These are phyloP conservation scores for Rhodotorula graminis DNA, from an alignment of 768 basidiomycete genomes.

Conservation along the genomic window DNA sequence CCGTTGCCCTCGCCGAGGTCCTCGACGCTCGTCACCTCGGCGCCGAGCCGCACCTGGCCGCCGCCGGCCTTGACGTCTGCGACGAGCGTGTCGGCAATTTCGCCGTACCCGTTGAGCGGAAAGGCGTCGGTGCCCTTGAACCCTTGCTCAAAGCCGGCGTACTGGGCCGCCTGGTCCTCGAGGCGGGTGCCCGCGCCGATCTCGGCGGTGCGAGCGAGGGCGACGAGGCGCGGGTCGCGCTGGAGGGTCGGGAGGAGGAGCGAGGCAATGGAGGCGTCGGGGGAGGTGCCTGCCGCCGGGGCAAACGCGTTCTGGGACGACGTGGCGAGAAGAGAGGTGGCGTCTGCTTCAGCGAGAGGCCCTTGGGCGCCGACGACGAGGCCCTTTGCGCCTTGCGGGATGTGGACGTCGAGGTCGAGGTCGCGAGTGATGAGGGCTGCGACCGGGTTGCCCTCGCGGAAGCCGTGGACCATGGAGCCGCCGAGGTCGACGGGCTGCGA, in stretches of 20 bases:
- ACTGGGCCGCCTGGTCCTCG: conserved; percentile 23
- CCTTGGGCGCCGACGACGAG: conserved; percentile 25
- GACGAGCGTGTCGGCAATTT: conserved; percentile 14
- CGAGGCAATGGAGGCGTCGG: conserved; percentile 19
- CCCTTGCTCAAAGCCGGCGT: conserved; percentile 19
- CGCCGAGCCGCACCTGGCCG: conserved; percentile 6
- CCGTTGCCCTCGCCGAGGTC: conserved; percentile 6
- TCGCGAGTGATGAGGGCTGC: not conserved
- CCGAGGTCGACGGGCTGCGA: conserved; percentile 25
- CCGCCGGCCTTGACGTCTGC: conserved; percentile 17
- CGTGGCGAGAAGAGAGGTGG: conserved; percentile 12
- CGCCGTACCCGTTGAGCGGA: conserved; percentile 31
- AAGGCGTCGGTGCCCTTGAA: conserved; percentile 25
- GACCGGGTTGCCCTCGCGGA: conserved; percentile 25
- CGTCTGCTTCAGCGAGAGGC: conserved; percentile 10
- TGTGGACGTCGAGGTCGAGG: conserved; percentile 24
- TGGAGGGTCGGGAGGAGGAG: conserved; percentile 15
- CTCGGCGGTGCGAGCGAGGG: conserved; percentile 32
- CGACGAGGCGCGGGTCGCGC: conserved; percentile 16
- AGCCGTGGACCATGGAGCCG: conserved; percentile 28
- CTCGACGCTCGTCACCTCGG: conserved; percentile 16
- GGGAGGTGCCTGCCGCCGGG: not conserved
- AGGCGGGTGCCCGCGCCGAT: conserved; percentile 33
- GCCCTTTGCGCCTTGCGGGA: conserved; percentile 20
- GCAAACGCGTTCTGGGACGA: conserved; percentile 24